These are phyloP conservation scores for Podospora australis DNA, from an alignment of 495 filamentous ascomycete species.

Conservation along the genomic window DNA sequence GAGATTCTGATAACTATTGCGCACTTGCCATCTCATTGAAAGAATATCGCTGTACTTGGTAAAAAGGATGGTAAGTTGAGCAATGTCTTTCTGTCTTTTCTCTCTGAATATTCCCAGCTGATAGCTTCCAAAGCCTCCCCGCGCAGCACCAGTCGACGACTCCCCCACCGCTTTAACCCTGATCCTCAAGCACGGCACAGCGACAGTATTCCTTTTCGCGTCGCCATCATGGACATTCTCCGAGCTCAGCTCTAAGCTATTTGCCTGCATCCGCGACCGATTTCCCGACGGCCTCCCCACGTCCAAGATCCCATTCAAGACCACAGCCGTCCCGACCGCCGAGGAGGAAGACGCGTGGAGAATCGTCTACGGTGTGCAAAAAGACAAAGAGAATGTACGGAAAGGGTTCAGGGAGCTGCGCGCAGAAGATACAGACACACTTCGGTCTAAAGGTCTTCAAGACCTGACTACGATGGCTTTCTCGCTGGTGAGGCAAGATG, in stretches of 20 bases:
- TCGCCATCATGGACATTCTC: conserved; percentile 54
- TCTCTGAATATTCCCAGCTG: neutral
- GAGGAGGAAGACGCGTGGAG: neutral
- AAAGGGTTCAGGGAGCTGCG: neutral
- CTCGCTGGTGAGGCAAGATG: neutral
- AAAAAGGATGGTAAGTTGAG: neutral
- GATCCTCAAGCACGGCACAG: conserved; percentile 71
- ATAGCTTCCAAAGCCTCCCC: conserved; percentile 5
- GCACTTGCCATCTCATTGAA: too few relatives aligned
- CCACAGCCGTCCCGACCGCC: conserved; percentile 5
- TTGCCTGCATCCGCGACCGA: conserved; percentile 45
- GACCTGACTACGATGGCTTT: neutral
- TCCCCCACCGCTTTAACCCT: conserved; percentile 50
- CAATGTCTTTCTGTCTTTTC: neutral
- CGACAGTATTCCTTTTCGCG: conserved; percentile 68
- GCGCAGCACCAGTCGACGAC: conserved; percentile 19
- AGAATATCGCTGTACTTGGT: too few relatives aligned
- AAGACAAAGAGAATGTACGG: neutral
- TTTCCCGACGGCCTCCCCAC: conserved; percentile 41
- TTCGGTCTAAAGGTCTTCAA: neutral
- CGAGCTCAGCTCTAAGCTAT: conserved; percentile 56
- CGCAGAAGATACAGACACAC: neutral
- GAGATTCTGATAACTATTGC: too few relatives aligned
- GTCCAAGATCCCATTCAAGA: conserved; percentile 11
- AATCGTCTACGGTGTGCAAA: neutral